These are phyloP conservation scores for Arachnomyces sp. DNA, from an alignment of 2,329 filamentous ascomycete genomes.

Conservation along the genomic window DNA sequence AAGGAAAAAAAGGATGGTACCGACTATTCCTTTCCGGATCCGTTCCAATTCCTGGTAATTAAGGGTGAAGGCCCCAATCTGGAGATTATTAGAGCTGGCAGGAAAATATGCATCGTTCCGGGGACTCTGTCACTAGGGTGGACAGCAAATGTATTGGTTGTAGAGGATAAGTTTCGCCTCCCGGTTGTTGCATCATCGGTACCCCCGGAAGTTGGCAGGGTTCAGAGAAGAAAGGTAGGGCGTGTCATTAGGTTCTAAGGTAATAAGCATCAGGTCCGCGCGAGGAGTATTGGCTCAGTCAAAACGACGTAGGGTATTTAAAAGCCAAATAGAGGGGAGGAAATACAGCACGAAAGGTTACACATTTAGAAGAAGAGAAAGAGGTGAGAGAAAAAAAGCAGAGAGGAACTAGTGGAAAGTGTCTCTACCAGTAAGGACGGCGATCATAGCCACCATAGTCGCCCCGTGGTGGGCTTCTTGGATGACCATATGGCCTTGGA, in stretches of 20 bases:
- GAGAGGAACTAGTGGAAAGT: constrained; percentile 16
- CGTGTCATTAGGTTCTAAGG: constrained; percentile 1
- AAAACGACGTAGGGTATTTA: constrained; percentile 2
- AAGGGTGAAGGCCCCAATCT: too few relatives aligned
- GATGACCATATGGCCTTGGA: constrained; percentile 46
- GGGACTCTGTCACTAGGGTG: too few relatives aligned
- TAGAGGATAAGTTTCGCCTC: too few relatives aligned
- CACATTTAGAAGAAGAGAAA: constrained; percentile 8
- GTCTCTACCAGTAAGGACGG: constrained; percentile 38
- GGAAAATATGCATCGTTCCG: too few relatives aligned
- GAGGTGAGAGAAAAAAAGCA: constrained; percentile 25
- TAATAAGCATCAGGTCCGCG: constrained; percentile 7
- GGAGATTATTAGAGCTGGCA: too few relatives aligned
- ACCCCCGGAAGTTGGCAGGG: too few relatives aligned
- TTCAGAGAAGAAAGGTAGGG: too few relatives aligned
- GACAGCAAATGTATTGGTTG: too few relatives aligned
- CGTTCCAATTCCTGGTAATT: too few relatives aligned
- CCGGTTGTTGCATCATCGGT: too few relatives aligned
- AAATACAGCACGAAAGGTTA: constrained; percentile 4
- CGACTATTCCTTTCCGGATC: too few relatives aligned
- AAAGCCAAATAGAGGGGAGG: constrained; percentile 1
- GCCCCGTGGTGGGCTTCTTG: constrained; percentile 34
- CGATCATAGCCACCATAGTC: constrained; percentile 38
- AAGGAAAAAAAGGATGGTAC: too few relatives aligned
- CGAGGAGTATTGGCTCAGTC: constrained; percentile 7